phyloP scores from a whole-genome alignment of 495 filamentous ascomycete species.

The Penicillium robsamsonii region DNA sequence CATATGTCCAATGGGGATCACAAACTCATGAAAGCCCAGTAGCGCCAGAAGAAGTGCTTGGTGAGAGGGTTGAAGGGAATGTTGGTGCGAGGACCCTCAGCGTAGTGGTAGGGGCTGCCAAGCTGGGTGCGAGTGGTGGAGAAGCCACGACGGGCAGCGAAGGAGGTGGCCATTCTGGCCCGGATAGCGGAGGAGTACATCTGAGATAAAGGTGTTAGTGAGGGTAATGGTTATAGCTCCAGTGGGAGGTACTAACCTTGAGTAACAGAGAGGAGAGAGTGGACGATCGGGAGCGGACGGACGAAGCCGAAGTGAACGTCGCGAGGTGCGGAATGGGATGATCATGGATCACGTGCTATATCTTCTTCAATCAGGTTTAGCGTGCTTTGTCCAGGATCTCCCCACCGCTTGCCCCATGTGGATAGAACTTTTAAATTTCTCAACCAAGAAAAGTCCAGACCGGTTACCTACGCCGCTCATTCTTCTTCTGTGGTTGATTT shows the following conservation, averaged over 20 bases:
- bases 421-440: constrained; percentile 38
- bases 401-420: constrained; percentile 28
- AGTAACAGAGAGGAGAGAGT: constrained; percentile 29
- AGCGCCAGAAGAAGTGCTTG: constrained; percentile 76
- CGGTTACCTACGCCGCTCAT: constrained; percentile 8
- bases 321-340: constrained; percentile 29
- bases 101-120: constrained; percentile 93
- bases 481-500: constrained; percentile 16
- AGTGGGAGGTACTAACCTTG: constrained; percentile 32
- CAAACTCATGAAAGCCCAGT: constrained; percentile 77
- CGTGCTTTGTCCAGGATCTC: constrained; percentile 12
- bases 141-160: constrained; percentile 89
- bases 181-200: constrained; percentile 83
- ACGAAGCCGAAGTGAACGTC: constrained; percentile 28
- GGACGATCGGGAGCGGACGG: constrained; percentile 34
- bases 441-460: constrained; percentile 25
- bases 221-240: constrained; percentile 5
- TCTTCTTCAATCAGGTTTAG: constrained; percentile 13
- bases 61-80: constrained; percentile 94
- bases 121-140: constrained; percentile 83
- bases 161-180: constrained; percentile 54
- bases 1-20: constrained; percentile 22
- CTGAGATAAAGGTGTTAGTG: constrained; percentile 41
- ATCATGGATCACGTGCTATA: constrained; percentile 30
- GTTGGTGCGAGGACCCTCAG: constrained; percentile 91